Percentiles rank a stretch among this genome's conserved stretches.
Evolutionary conservation across 129 eudicot genomes (phyloP).

Genomic region (Smallanthus sonchifolius): DNA sequence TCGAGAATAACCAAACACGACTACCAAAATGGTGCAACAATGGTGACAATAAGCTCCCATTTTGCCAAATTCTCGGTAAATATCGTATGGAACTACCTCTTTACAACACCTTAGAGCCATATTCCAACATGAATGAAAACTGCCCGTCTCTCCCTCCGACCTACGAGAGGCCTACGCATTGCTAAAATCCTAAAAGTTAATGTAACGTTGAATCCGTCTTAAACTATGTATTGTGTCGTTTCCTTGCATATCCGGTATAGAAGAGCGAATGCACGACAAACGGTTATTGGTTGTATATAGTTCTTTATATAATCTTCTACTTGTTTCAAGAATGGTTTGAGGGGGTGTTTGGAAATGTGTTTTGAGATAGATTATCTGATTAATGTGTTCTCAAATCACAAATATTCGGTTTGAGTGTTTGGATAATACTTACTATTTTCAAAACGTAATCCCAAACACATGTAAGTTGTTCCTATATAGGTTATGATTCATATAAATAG

Average conservation of each 20-base stretch:
- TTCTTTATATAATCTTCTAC: too few species aligned
- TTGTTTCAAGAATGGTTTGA: too few species aligned
- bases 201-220: not conserved
- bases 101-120: slow-evolving; percentile 89
- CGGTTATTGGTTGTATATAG: too few species aligned
- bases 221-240: slow-evolving; percentile 15
- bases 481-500: not conserved
- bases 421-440: not conserved
- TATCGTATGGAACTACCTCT: slow-evolving; percentile 88
- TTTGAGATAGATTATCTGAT: too few species aligned
- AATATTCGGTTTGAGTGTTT: not conserved
- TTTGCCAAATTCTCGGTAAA: slow-evolving; percentile 97
- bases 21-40: slow-evolving; percentile 91
- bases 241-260: not conserved
- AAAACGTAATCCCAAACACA: too few species aligned
- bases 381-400: not conserved
- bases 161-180: slow-evolving; percentile 81
- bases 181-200: slow-evolving; percentile 30
- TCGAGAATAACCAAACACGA: slow-evolving; percentile 69
- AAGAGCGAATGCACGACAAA: too few species aligned
- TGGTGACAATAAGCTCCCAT: slow-evolving; percentile 52
- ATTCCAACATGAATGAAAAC: slow-evolving; percentile 85
- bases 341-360: too few species aligned
- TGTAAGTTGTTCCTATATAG: too few species aligned
- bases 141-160: slow-evolving; percentile 95